These are phyloP conservation scores for Tetracladium marchalianum DNA, from an alignment of 495 filamentous ascomycete genomes.

Conservation along the genomic window DNA sequence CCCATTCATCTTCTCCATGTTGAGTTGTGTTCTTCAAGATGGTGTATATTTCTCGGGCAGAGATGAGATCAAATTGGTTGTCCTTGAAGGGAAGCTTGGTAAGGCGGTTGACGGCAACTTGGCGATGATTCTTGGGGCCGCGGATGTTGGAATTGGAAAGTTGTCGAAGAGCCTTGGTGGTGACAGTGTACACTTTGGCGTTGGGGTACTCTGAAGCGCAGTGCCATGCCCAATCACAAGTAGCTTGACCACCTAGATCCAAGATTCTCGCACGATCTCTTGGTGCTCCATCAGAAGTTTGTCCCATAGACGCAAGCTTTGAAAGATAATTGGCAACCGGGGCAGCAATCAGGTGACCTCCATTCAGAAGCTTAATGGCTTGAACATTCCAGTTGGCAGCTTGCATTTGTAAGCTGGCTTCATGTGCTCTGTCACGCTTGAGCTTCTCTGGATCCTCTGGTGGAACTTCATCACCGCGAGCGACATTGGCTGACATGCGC, in stretches of 20 bases:
- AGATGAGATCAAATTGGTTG: slow-evolving; percentile 86
- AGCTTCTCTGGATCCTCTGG: slow-evolving; percentile 48
- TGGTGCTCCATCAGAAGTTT: slow-evolving; percentile 27
- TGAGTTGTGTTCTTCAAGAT: slow-evolving; percentile 61
- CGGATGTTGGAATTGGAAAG: slow-evolving; percentile 58
- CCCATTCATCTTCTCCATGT: slow-evolving; percentile 70
- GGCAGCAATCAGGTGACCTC: slow-evolving; percentile 69
- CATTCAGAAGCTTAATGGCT: slow-evolving; percentile 65
- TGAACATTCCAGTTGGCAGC: slow-evolving; percentile 73
- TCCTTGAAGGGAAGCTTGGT: slow-evolving; percentile 79
- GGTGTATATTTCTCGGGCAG: slow-evolving; percentile 76
- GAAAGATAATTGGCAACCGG: slow-evolving; percentile 56
- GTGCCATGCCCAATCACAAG: slow-evolving; percentile 94
- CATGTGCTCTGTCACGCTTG: slow-evolving; percentile 66
- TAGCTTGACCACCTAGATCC: slow-evolving; percentile 76
- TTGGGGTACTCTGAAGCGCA: slow-evolving; percentile 75
- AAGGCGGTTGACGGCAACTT: slow-evolving; percentile 60
- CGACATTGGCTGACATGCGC: slow-evolving; percentile 48
- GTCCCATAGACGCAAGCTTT: slow-evolving; percentile 35
- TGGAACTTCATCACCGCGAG: slow-evolving; percentile 42
- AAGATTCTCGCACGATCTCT: slow-evolving; percentile 57
- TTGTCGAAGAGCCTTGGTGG: slow-evolving; percentile 54
- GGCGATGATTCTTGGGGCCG: slow-evolving; percentile 80
- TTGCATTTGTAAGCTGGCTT: slow-evolving; percentile 66
- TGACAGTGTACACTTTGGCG: slow-evolving; percentile 77